A percentile compares a stretch with the other conserved stretches of the same genome.
Conservation (phyloP, 352 stramenopile genomes). For the Pythium sukuiense region DNA sequence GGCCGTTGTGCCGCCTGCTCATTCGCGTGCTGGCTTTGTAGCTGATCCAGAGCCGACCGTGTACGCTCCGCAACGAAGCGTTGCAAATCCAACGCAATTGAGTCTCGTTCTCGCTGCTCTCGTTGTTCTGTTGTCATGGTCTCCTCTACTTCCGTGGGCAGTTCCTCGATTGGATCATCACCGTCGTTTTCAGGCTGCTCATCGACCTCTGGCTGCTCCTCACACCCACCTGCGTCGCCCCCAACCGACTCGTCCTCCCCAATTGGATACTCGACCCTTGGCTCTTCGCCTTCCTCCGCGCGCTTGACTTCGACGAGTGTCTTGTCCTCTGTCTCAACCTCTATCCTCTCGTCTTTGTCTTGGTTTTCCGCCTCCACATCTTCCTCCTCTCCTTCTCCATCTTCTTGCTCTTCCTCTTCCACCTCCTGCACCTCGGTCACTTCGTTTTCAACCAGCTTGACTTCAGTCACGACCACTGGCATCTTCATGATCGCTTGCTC, state of each 20-base stretch:
- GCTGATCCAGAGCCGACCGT: constrained; percentile 38
- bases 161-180: neutral
- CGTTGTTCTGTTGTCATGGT: constrained; percentile 1
- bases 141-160: neutral
- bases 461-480: constrained; percentile 21
- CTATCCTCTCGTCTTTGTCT: constrained; percentile 11
- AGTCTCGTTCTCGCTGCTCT: constrained; percentile 17
- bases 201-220: neutral
- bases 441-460: constrained; percentile 13
- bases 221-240: neutral
- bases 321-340: neutral
- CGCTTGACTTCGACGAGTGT: neutral
- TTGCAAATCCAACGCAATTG: constrained; percentile 34
- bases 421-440: neutral
- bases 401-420: neutral
- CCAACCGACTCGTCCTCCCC: neutral
- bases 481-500: constrained; percentile 58
- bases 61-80: constrained; percentile 41
- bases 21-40: constrained; percentile 27
- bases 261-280: neutral
- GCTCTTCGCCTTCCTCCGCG: neutral
- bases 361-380: neutral
- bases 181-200: neutral
- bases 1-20: neutral
- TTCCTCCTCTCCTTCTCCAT: constrained; percentile 7